A percentile compares a stretch with the other conserved stretches of the same genome.
These are phyloP conservation scores for Picocystis sp. DNA, from an alignment of 163 green algal species.

Conservation along the genomic window DNA sequence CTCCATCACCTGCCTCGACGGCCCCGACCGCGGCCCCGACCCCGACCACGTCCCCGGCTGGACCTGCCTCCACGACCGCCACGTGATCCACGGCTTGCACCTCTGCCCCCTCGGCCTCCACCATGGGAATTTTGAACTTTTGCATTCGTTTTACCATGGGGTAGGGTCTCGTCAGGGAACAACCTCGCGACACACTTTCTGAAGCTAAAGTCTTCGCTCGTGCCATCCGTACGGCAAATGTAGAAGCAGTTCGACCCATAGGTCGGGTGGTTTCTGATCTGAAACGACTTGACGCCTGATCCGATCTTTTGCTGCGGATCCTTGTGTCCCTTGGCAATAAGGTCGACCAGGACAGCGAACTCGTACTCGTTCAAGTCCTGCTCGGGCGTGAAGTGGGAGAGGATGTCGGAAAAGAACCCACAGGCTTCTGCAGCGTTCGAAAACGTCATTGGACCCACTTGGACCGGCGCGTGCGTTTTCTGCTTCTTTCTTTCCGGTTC, in stretches of 20 bases:
- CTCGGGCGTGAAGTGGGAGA: conserved; percentile 5
- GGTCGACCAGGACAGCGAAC: conserved; percentile 21
- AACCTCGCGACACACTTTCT: conserved; percentile 26
- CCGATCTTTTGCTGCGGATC: conserved; percentile 23
- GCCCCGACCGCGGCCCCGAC: too few species aligned
- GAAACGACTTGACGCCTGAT: conserved; percentile 16
- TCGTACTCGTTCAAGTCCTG: conserved; percentile 36
- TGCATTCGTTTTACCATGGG: too few species aligned
- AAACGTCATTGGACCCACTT: conserved; percentile 25
- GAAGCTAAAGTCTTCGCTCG: conserved; percentile 36
- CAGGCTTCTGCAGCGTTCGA: conserved; percentile 7
- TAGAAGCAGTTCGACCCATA: conserved; percentile 17
- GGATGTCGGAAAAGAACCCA: conserved; percentile 17
- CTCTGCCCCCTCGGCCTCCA: too few species aligned
- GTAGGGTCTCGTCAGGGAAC: conserved; percentile 9
- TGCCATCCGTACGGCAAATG: conserved; percentile 24
- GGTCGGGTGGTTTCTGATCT: conserved; percentile 18
- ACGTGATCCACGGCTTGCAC: too few species aligned
- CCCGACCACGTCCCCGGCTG: too few species aligned
- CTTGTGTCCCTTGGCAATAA: conserved; percentile 30
- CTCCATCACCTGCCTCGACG: too few species aligned
- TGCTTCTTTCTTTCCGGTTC: too few species aligned
- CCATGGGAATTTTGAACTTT: too few species aligned
- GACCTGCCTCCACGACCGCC: too few species aligned
- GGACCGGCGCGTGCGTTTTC: conserved; percentile 7